Base-by-base conservation (phyloP, 2,329 filamentous ascomycete species). In the Hortaea werneckii region DNA sequence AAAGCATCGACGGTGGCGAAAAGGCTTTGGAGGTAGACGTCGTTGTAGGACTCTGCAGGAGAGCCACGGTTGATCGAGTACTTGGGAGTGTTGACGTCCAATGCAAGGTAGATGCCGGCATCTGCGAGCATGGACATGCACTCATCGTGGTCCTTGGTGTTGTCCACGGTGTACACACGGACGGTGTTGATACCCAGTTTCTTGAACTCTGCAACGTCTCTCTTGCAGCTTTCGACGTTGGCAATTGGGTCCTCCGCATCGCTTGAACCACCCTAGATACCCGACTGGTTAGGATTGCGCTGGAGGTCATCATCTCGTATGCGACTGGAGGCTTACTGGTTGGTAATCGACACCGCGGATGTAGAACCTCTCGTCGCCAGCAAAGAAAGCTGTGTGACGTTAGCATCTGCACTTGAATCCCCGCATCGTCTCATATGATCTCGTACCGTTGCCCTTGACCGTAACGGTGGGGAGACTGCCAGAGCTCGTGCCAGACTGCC, bases 161-260 rank as follows among this genome's bases (percentile, higher is more conserved):
- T 95, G 74, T 95, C 89, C 55, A 94, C 82, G 11, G 84, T 87
- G 76, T 95, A 95, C 51, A 95, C 85, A 67, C 89, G 88, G 62
- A 95, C 75, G 27, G 87, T 88, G 75, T 95, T 95, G 69, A 95
- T 73, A 41, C 88, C 87, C 42, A 95, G 75, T 55, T 87, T 78
- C 72, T 86, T 78, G 79, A 95, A 94, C 64, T 87, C 74, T 43
- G 71, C 68, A 57, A 95, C 83, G 62, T 94, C 87, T 54, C 88
- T 83, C 65, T 78, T 76, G 78, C 89, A 95, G 60, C 75, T 69
- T 3, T 67, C 67, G 26, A 71, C 62, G 58, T 94, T 82, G 51
- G 85, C 81, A 44, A 95, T 82, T 50, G 88, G 87, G 62, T 95
- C 88, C 45, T 70, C 68, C 42, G 78, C 67, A 37, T 79, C 65